These are phyloP conservation scores for Rubroboletus satanas DNA, from an alignment of 768 basidiomycete genomes.

Conservation along the genomic window DNA sequence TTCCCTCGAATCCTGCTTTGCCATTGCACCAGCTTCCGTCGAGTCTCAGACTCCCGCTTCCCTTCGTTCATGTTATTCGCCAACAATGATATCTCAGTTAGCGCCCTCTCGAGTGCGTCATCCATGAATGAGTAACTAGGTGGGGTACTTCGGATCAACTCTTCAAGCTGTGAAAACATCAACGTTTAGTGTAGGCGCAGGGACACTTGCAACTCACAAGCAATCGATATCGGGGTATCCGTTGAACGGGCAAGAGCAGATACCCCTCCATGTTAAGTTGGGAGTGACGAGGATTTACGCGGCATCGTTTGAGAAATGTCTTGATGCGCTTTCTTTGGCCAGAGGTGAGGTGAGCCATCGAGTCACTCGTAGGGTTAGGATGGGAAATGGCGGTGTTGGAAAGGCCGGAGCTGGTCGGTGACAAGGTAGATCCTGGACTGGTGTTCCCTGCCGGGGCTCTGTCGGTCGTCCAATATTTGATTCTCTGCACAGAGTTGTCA, in stretches of 20 bases:
- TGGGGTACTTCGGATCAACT: constrained; percentile 81
- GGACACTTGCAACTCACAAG: constrained; percentile 54
- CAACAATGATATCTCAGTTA: constrained; percentile 81
- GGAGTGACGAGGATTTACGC: constrained; percentile 84
- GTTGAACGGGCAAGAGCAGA: constrained; percentile 89
- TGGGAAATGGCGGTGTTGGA: constrained; percentile 50
- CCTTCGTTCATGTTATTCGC: constrained; percentile 98
- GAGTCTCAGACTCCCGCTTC: constrained; percentile 91
- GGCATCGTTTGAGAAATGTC: constrained; percentile 84
- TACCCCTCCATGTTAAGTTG: constrained; percentile 95
- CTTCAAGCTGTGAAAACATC: constrained; percentile 55
- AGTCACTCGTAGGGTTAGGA: constrained; percentile 38
- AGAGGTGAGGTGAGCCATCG: constrained; percentile 59
- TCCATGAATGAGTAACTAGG: constrained; percentile 70
- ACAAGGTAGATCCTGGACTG: constrained; percentile 35
- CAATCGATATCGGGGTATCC: constrained; percentile 94
- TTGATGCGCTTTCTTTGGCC: constrained; percentile 88
- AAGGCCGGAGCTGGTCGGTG: constrained; percentile 58
- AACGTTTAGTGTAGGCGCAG: not conserved
- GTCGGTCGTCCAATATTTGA: constrained; percentile 80
- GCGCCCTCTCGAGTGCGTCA: constrained; percentile 80
- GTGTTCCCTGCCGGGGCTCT: constrained; percentile 38
- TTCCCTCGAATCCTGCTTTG: constrained; percentile 84
- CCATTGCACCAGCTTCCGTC: constrained; percentile 88
- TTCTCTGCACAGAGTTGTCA: constrained; percentile 84